phyloP scores from a whole-genome alignment of 2,329 filamentous ascomycete species.

The Alternaria sp. region DNA sequence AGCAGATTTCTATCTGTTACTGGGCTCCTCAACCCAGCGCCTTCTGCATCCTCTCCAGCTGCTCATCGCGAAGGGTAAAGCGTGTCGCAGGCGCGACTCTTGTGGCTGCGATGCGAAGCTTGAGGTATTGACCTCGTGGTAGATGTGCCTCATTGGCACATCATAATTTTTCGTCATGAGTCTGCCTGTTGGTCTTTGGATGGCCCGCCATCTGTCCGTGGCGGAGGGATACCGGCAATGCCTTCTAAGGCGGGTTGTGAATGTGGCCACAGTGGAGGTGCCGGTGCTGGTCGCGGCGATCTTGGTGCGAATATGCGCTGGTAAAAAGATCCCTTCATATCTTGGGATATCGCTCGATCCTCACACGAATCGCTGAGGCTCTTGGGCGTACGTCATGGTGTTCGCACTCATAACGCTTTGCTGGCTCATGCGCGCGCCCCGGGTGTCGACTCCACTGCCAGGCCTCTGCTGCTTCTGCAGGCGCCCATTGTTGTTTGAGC shows the following conservation, averaged over 20 bases:
- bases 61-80: not conserved
- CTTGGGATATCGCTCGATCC: not conserved
- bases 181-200: not conserved
- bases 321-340: not conserved
- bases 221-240: not conserved
- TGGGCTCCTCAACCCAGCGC: not conserved
- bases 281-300: not conserved
- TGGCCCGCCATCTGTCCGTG: not conserved
- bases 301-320: not conserved
- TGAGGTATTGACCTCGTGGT: not conserved
- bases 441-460: not conserved
- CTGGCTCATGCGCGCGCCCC: conserved; percentile 14
- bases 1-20: not conserved
- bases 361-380: conserved; percentile 35
- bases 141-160: not conserved
- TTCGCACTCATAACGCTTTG: conserved; percentile 26
- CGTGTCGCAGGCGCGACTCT: not conserved
- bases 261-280: not conserved
- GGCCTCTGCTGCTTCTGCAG: conserved; percentile 5
- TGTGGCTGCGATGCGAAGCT: not conserved
- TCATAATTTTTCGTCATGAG: no score
- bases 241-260: not conserved
- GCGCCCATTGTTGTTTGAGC: conserved; percentile 12
- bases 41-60: not conserved
- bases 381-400: conserved; percentile 20